Base-by-base conservation (phyloP, 768 basidiomycete genomes). In the Tylopilus sp. region DNA sequence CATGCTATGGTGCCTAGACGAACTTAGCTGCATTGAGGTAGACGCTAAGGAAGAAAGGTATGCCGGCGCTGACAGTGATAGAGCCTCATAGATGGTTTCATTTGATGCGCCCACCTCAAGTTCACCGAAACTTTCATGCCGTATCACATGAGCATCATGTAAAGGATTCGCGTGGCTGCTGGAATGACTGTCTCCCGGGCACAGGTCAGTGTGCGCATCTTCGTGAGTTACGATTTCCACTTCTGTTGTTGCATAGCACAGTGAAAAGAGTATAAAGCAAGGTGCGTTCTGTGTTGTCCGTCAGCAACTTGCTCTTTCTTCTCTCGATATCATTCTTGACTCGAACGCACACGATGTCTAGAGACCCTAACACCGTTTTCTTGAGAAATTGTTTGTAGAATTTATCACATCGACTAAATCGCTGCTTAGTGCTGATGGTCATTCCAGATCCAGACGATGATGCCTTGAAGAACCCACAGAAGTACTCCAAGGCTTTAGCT, bases 311-410 rank as follows among this genome's bases (percentile, higher is more conserved):
- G 22, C 38, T 42, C 40, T 52, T 30, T 19, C 17, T 26, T n/a
- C 28, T 41, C 11, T 17, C 25, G 10, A 40, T 25, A 22, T 42
- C 44, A 21, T n/a, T 6, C 1, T 14, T 19, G 34, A 8, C 24
- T 45, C 31, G 31, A 46, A 22, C 17, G 28, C 10, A 9, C 13
- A 25, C 41, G 36, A 56, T 56, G 54, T 40, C 45, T 21, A 52
- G 46, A 22, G 9, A n/a, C 1, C 5, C n/a, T 12, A 9, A 3
- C 21, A 10, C 17, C 14, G 16, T 55, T 3, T 12, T 37, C 9
- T 37, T 56, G 50, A 52, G 54, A 38, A 52, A 56, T 11, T 52
- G 54, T 52, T 26, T n/a, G 50, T 38, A n/a, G n/a, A n/a, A 6
- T 28, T 10, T 33, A 1, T 26, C 11, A 3, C 33, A 7, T n/a